Percentiles rank a stretch among this genome's conserved stretches.
These are phyloP conservation scores for Lyophyllum decastes DNA, from an alignment of 768 basidiomycete species.

Conservation along the genomic window DNA sequence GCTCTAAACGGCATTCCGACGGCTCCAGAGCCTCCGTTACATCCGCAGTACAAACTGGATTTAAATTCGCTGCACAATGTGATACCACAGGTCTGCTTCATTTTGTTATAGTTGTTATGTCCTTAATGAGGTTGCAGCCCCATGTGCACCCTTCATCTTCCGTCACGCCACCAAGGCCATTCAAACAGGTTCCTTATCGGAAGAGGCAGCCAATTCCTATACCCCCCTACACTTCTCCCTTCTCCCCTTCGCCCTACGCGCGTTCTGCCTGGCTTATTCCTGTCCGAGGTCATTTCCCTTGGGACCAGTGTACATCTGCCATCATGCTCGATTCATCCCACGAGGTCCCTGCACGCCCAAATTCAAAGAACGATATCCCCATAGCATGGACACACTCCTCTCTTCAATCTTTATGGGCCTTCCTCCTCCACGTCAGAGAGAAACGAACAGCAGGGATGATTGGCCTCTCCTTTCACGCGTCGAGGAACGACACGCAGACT, in stretches of 20 bases:
- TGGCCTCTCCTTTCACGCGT: conserved; percentile 49
- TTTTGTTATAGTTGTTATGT: conserved; percentile 15
- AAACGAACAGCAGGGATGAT: conserved; percentile 42
- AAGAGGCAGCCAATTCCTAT: conserved; percentile 38
- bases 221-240: conserved; percentile 28
- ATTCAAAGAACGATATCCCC: conserved; percentile 18
- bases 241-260: conserved; percentile 27
- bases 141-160: conserved; percentile 33
- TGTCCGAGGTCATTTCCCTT: conserved; percentile 53
- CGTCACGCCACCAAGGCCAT: conserved; percentile 17
- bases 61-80: conserved; percentile 33
- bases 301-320: conserved; percentile 45
- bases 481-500: conserved; percentile 1
- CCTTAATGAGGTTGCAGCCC: no score
- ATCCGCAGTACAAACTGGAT: conserved; percentile 37
- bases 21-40: not conserved
- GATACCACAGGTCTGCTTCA: conserved; percentile 44
- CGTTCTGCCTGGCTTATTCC: conserved; percentile 62
- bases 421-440: conserved; percentile 41
- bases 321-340: conserved; percentile 33
- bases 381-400: conserved; percentile 51
- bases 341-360: conserved; percentile 20
- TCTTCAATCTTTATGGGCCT: conserved; percentile 50
- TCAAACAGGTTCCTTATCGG: conserved; percentile 29
- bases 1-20: not conserved